Evolutionary conservation across 208 protist species (phyloP).

Genomic region (Strigomonas culicis): DNA sequence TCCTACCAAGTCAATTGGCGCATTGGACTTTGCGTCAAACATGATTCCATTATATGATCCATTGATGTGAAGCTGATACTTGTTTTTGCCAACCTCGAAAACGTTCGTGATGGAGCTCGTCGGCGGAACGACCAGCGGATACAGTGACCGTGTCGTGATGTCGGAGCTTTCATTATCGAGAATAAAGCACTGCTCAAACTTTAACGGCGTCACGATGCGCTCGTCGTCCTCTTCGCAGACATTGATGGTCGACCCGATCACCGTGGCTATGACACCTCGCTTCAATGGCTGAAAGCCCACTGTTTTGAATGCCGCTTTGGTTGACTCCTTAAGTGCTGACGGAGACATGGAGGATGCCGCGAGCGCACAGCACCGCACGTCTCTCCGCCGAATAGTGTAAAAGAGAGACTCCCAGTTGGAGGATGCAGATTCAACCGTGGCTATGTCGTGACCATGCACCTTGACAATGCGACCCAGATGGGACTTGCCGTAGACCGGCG

Average conservation of each 20-base stretch:
- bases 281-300: slow-evolving; percentile 55
- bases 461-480: slow-evolving; percentile 60
- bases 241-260: slow-evolving; percentile 29
- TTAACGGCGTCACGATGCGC: slow-evolving; percentile 41
- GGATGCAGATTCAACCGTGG: slow-evolving; percentile 59
- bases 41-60: slow-evolving; percentile 89
- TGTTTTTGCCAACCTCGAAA: slow-evolving; percentile 84
- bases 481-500: slow-evolving; percentile 68
- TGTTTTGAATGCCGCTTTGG: slow-evolving; percentile 53
- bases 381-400: slow-evolving; percentile 51
- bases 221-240: slow-evolving; percentile 63
- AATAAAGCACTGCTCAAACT: slow-evolving; percentile 55
- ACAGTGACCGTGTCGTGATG: slow-evolving; percentile 30
- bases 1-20: slow-evolving; percentile 66
- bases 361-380: slow-evolving; percentile 77
- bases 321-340: slow-evolving; percentile 31
- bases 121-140: slow-evolving; percentile 59
- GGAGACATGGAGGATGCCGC: slow-evolving; percentile 25
- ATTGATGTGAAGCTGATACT: slow-evolving; percentile 61
- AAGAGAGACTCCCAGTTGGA: slow-evolving; percentile 18
- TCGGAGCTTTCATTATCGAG: slow-evolving; percentile 68
- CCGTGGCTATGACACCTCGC: slow-evolving; percentile 44
- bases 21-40: slow-evolving; percentile 80
- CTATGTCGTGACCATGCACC: slow-evolving; percentile 55
- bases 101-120: slow-evolving; percentile 52